These are phyloP conservation scores for Botryotinia narcissicola DNA, from an alignment of 2,329 filamentous ascomycete genomes.

Conservation along the genomic window DNA sequence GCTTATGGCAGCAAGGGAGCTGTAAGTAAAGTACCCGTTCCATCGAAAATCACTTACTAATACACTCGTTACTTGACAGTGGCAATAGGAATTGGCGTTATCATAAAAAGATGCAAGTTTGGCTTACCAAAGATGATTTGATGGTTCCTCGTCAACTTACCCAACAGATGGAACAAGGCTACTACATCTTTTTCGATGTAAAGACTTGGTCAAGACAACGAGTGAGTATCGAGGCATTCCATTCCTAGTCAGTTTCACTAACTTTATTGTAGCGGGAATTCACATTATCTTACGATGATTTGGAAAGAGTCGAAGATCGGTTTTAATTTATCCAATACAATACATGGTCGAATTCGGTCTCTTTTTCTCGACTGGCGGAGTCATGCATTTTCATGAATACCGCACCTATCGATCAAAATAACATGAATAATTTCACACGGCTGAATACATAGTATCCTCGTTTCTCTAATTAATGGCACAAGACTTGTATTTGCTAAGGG, in stretches of 20 bases:
- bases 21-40: conserved; percentile 46
- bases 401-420: conserved; percentile 4
- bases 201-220: conserved; percentile 61
- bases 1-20: conserved; percentile 59
- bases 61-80: conserved; percentile 39
- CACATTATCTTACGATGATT: conserved; percentile 59
- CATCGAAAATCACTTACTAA: conserved; percentile 19
- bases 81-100: conserved; percentile 65
- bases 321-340: conserved; percentile 17
- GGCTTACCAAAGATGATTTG: conserved; percentile 66
- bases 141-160: conserved; percentile 61
- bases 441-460: not conserved
- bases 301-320: conserved; percentile 47
- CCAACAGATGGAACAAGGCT: conserved; percentile 60
- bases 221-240: conserved; percentile 44
- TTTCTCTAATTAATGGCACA: conserved; percentile 12
- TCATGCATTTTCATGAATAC: not conserved
- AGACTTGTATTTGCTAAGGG: conserved; percentile 19
- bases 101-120: conserved; percentile 65
- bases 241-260: not conserved
- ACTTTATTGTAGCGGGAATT: conserved; percentile 52
- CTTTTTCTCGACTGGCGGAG: not conserved
- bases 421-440: not conserved
- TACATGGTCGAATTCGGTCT: not conserved
- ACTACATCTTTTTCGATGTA: conserved; percentile 65